A percentile compares a stretch with the other conserved stretches of the same genome.
Evolutionary conservation across 768 basidiomycete species (phyloP).

Genomic region (Pleurotus tuber-regium): DNA sequence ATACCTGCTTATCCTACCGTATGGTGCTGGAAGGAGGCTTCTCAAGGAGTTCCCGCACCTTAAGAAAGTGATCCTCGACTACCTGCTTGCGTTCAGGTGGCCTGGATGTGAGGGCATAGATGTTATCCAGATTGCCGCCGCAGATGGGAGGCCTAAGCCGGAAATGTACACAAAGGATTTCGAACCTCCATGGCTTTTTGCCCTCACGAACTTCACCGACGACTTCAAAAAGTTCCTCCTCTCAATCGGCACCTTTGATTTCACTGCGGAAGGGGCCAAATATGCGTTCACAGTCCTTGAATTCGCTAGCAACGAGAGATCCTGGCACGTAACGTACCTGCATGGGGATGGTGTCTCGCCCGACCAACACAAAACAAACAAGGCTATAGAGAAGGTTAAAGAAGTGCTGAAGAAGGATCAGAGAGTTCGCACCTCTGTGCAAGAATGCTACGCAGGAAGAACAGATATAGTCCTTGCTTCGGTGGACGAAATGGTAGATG

Average conservation of each 20-base stretch:
- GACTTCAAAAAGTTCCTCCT: not conserved
- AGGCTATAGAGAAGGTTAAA: not conserved
- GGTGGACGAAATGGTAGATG: not conserved
- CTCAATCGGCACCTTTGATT: conserved; percentile 1
- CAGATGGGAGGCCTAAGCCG: not conserved
- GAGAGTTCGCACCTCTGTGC: not conserved
- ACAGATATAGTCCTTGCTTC: not conserved
- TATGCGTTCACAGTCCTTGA: not conserved
- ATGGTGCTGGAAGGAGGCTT: not conserved
- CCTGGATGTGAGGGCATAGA: not conserved
- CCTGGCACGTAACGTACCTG: not conserved
- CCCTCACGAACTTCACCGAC: not conserved
- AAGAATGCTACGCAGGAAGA: not conserved
- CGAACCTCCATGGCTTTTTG: not conserved
- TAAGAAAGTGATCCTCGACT: too few relatives aligned
- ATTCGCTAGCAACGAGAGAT: not conserved
- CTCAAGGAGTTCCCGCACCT: not conserved
- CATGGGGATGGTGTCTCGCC: not conserved
- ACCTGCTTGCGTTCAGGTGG: not conserved
- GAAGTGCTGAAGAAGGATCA: not conserved
- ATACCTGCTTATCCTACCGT: not conserved
- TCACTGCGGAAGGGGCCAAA: not conserved
- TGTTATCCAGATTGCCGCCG: not conserved
- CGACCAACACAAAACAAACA: not conserved
- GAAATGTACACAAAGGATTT: not conserved